Conservation (phyloP, 2,329 filamentous ascomycete genomes). For the Exophiala bonariae region DNA sequence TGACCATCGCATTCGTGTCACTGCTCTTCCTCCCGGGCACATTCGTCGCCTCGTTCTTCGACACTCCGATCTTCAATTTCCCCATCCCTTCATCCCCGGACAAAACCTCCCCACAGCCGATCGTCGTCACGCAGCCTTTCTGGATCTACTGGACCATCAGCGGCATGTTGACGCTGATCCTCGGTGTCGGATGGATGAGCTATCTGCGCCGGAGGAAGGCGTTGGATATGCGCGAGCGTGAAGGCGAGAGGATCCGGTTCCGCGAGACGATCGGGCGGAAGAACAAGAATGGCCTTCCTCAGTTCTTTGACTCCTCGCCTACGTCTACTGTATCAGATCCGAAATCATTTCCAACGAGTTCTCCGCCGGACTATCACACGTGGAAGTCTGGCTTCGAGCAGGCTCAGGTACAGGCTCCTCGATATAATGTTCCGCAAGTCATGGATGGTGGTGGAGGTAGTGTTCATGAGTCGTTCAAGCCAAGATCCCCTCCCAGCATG, state of each 20-base stretch:
- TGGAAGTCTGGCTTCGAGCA: too few relatives aligned
- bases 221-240: conserved; percentile 9
- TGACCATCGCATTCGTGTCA: conserved; percentile 20
- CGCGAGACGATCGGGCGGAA: conserved; percentile 10
- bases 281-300: not conserved
- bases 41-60: conserved; percentile 24
- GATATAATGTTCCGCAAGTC: too few relatives aligned
- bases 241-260: conserved; percentile 13
- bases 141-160: conserved; percentile 19
- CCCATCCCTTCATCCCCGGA: too few relatives aligned
- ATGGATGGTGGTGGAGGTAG: too few relatives aligned
- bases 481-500: too few relatives aligned
- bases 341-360: too few relatives aligned
- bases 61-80: conserved; percentile 26
- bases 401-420: too few relatives aligned
- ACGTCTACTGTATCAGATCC: too few relatives aligned
- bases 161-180: conserved; percentile 11
- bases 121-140: conserved; percentile 18
- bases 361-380: too few relatives aligned
- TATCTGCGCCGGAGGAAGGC: conserved; percentile 15
- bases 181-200: conserved; percentile 13
- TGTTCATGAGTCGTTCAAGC: too few relatives aligned
- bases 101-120: too few relatives aligned
- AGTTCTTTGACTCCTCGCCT: too few relatives aligned
- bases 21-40: conserved; percentile 24